Evolutionary conservation across 441 rosid species (phyloP).

Genomic region (Omphalea diandra): DNA sequence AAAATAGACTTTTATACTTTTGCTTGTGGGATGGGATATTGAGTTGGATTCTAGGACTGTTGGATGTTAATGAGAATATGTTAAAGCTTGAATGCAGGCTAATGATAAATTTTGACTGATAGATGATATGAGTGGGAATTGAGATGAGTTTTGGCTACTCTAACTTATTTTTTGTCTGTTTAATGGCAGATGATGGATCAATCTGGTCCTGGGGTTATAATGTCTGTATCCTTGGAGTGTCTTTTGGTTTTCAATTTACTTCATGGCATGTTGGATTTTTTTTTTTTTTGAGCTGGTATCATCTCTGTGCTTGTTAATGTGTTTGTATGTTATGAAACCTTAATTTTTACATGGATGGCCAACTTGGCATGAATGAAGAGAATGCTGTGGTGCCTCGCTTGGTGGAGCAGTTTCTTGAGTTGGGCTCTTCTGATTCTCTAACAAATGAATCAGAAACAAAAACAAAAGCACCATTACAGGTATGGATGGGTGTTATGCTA

Average conservation of each 20-base stretch:
- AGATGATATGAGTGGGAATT: not conserved
- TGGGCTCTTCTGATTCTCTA: conserved; percentile 33
- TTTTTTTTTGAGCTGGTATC: too few species aligned
- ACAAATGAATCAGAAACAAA: conserved; percentile 35
- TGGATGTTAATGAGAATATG: not conserved
- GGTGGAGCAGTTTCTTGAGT: conserved; percentile 42
- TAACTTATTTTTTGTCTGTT: conserved; percentile 8
- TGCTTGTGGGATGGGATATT: not conserved
- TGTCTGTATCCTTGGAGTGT: conserved; percentile 65
- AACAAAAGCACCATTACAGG: conserved; percentile 48
- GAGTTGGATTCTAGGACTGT: not conserved
- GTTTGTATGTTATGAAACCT: conserved; percentile 33
- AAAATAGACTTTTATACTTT: not conserved
- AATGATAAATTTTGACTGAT: too few species aligned
- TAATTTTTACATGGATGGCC: conserved; percentile 83
- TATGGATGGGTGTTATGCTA: conserved; percentile 20
- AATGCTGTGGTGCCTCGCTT: conserved; percentile 49
- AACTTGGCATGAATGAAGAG: conserved; percentile 70
- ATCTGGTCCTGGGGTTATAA: conserved; percentile 97
- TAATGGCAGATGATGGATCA: conserved; percentile 80
- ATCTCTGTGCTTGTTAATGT: conserved; percentile 15
- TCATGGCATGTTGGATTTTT: not conserved
- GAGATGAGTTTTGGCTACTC: not conserved
- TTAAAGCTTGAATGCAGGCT: not conserved
- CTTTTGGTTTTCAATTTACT: not conserved